Evolutionary conservation across 148 eudicot species (phyloP), one percentile per base, ranked within the genome.

Genomic region (Drosera capensis): DNA sequence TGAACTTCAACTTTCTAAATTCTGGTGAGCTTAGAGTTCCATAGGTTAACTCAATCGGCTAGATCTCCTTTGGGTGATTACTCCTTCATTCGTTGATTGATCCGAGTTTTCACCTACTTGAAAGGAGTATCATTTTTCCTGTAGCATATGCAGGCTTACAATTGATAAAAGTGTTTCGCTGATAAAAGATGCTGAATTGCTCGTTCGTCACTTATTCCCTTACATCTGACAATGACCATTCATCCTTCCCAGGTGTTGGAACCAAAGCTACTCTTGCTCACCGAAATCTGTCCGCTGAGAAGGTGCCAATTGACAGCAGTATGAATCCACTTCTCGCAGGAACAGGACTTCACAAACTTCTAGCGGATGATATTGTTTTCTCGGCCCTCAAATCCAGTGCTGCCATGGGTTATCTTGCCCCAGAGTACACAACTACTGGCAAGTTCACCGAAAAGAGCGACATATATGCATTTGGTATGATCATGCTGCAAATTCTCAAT

Each of bases 401-500:
- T 40, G 95, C 95, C 3, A 90, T 84, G 99, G 99, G 99, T 26
- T 90, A 90, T 48, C 67, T 90, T 26, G 95, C 99, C 28, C 99
- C 99, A 0, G 99, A 90, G 58, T 85, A 90, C 80, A 78, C 87
- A 20, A 78, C 75, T 38, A 90, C 93, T 0, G 95, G 99, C 46
- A 62, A 61, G 37, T 90, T 84, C 57, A 90, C 93, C 8, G 93
- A 84, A 23, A 90, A 90, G 60, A 90, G 99, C 14, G 99, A 90
- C 41, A 45, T 84, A 0, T 90, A 78, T 36, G 86, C 99, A 20
- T 90, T 80, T 46, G 99, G 99, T 12, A 66, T 80, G 60, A 52
- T 84, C 23, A 48, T 90, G 13, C 61, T 90, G 41, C 99, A 90
- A 44, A 67, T 90, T 25, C 74, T 90, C 15, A 71, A 85, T 0